Percentiles rank a stretch among this genome's conserved stretches.
phyloP scores from a whole-genome alignment of 2,329 filamentous ascomycete genomes.

The Neonectria magnoliae region DNA sequence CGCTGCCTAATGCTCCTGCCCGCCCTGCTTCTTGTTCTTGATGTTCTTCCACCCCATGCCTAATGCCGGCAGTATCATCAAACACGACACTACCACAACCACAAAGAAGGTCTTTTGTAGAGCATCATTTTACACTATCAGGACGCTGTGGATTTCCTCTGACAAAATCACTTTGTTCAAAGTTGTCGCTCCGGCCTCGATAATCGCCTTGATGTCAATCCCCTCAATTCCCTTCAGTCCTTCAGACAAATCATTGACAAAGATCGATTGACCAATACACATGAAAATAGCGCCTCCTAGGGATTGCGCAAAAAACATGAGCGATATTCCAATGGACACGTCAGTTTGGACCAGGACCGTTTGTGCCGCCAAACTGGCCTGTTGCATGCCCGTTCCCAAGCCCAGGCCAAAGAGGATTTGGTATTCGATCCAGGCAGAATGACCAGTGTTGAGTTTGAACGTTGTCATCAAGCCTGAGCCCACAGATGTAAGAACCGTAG shows the following conservation, averaged over 20 bases:
- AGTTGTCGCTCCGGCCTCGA: constrained; percentile 1
- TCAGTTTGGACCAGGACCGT: constrained; percentile 57
- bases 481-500: constrained; percentile 51
- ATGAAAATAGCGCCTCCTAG: constrained; percentile 20
- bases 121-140: constrained; percentile 21
- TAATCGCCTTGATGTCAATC: neutral
- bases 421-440: constrained; percentile 65
- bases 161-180: neutral
- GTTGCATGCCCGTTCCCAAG: constrained; percentile 57
- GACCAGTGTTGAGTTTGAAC: constrained; percentile 54
- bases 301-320: constrained; percentile 19
- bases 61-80: constrained; percentile 15
- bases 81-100: constrained; percentile 10
- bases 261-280: constrained; percentile 20
- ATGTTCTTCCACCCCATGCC: constrained; percentile 31
- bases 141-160: constrained; percentile 2
- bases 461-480: constrained; percentile 64
- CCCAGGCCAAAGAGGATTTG: constrained; percentile 64
- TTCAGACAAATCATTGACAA: constrained; percentile 16
- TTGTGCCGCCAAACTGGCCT: constrained; percentile 58
- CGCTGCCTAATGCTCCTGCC: neutral
- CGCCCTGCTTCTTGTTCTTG: constrained; percentile 20
- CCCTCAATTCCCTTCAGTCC: constrained; percentile 1
- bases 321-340: constrained; percentile 54
- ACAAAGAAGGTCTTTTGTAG: constrained; percentile 18